Percentiles rank a stretch among this genome's conserved stretches.
Conservation (phyloP, 2,329 filamentous ascomycete genomes). For the Ascochyta viciae-villosae region DNA sequence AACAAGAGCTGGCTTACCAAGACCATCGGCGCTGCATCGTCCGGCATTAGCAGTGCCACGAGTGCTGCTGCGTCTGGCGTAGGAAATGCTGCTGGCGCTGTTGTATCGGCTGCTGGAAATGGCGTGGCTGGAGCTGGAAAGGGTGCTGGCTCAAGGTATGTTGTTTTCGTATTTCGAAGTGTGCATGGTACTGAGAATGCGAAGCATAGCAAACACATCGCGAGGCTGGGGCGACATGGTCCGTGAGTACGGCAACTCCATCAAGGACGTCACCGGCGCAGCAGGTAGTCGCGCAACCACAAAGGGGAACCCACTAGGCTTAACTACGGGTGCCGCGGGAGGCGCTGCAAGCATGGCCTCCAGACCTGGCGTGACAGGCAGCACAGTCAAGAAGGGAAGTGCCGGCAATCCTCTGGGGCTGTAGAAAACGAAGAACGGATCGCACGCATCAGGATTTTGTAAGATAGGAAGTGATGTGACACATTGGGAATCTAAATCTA, state of each 20-base stretch:
- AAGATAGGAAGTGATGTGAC: constrained; percentile 7
- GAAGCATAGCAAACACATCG: constrained; percentile 54
- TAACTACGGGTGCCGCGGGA: constrained; percentile 44
- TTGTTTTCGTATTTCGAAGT: not conserved
- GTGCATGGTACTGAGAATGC: not conserved
- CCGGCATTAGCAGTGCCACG: constrained; percentile 54
- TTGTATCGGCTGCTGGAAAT: constrained; percentile 54
- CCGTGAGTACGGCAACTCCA: constrained; percentile 58
- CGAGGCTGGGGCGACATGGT: constrained; percentile 57
- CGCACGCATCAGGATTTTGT: not conserved
- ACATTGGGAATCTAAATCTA: constrained; percentile 7
- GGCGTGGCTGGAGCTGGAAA: constrained; percentile 56
- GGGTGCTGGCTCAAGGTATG: constrained; percentile 47
- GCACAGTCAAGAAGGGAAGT: constrained; percentile 40
- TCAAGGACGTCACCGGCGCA: constrained; percentile 57
- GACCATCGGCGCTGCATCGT: constrained; percentile 51
- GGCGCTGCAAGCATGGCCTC: constrained; percentile 37
- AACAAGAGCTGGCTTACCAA: constrained; percentile 55
- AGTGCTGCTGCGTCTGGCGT: constrained; percentile 53
- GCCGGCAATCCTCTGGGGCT: constrained; percentile 54
- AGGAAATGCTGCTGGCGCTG: constrained; percentile 53
- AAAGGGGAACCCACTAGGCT: constrained; percentile 55
- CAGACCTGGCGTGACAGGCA: constrained; percentile 26
- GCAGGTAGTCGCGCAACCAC: constrained; percentile 53
- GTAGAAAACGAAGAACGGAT: constrained; percentile 18